Evolutionary conservation across 768 basidiomycete genomes (phyloP).

Genomic region (Chalciporus sphaerocephalus): DNA sequence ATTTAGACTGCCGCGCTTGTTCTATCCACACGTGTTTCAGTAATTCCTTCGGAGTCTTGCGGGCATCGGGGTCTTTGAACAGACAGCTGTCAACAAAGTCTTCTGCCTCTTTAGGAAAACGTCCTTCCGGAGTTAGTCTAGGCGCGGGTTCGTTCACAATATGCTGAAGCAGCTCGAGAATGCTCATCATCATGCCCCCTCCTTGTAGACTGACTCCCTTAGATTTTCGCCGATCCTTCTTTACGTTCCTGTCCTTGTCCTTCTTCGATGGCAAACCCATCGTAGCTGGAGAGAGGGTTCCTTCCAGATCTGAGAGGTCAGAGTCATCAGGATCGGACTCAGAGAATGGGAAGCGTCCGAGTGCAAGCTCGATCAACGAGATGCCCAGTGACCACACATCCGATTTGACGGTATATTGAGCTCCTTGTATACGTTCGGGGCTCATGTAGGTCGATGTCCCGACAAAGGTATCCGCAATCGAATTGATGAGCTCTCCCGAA

Average conservation of each 20-base stretch:
- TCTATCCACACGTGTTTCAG: constrained; percentile 75
- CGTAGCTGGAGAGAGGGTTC: constrained; percentile 69
- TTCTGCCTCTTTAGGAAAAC: constrained; percentile 70
- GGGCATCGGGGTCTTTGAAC: constrained; percentile 79
- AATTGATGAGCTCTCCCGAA: constrained; percentile 97
- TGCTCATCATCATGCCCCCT: constrained; percentile 96
- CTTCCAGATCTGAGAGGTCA: constrained; percentile 73
- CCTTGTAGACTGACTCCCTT: constrained; percentile 92
- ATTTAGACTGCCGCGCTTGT: constrained; percentile 49
- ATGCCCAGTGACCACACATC: constrained; percentile 99
- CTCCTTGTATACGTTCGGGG: constrained; percentile 98
- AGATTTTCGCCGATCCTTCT: constrained; percentile 83
- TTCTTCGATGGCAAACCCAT: constrained; percentile 40
- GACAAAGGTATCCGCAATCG: constrained; percentile 98
- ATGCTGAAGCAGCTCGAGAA: constrained; percentile 92
- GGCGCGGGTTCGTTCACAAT: constrained; percentile 99
- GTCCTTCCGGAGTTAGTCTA: constrained; percentile 68
- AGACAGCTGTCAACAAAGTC: constrained; percentile 87
- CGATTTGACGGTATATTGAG: constrained; percentile 97
- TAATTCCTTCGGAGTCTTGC: constrained; percentile 86
- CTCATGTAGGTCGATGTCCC: constrained; percentile 99
- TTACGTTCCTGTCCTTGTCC: constrained; percentile 44
- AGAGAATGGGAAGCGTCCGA: constrained; percentile 96
- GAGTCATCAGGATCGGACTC: constrained; percentile 75
- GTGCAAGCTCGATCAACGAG: constrained; percentile 92